Conservation (phyloP, 2,329 filamentous ascomycete species). For the Sclerotinia minor region DNA sequence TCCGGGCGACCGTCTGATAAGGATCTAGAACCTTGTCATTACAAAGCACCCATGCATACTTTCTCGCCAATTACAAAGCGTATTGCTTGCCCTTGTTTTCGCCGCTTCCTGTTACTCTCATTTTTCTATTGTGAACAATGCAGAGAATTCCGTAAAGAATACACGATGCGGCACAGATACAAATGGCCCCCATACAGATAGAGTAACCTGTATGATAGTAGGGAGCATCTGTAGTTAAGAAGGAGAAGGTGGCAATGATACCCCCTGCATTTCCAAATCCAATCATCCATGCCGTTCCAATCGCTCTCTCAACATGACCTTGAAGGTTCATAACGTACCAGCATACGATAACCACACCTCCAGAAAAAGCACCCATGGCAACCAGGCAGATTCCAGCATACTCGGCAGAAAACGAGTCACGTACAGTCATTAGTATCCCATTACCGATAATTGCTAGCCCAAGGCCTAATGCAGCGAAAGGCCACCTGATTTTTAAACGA, state of each 20-base stretch:
- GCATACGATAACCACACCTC: not conserved
- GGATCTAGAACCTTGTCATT: too few relatives aligned
- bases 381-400: conserved; percentile 13
- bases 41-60: too few relatives aligned
- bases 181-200: conserved; percentile 72
- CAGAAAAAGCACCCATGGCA: conserved; percentile 2
- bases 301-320: conserved; percentile 4
- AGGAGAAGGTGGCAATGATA: conserved; percentile 71
- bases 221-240: conserved; percentile 65
- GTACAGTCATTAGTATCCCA: not conserved
- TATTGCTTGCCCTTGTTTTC: too few relatives aligned
- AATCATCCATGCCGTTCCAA: conserved; percentile 75
- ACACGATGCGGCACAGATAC: conserved; percentile 33
- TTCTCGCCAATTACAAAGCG: too few relatives aligned
- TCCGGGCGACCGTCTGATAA: too few relatives aligned
- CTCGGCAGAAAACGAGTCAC: not conserved
- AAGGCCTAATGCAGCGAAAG: conserved; percentile 1
- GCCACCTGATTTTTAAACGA: not conserved
- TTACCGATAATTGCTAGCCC: not conserved
- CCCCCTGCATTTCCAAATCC: conserved; percentile 76
- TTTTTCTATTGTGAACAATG: not conserved
- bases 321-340: conserved; percentile 19
- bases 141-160: not conserved
- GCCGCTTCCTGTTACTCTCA: not conserved
- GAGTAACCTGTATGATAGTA: conserved; percentile 69